Evolutionary conservation across 345 rosid species (phyloP).

Genomic region (Linum lewisii): DNA sequence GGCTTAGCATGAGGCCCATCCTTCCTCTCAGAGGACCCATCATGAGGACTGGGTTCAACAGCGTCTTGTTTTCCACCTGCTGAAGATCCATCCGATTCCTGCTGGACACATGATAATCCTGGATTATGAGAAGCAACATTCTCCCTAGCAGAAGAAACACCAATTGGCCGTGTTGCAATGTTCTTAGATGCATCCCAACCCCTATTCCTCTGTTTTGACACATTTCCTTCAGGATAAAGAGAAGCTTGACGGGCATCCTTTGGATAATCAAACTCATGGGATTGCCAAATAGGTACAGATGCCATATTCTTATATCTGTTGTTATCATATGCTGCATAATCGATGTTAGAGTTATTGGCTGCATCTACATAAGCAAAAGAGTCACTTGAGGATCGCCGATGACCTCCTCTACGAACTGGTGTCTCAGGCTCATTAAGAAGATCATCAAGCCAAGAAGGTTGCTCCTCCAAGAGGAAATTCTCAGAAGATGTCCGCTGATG

Average conservation of each 20-base stretch:
- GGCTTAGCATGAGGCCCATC: conserved; percentile 31
- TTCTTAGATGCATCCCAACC: conserved; percentile 42
- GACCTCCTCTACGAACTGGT: conserved; percentile 79
- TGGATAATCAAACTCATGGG: conserved; percentile 54
- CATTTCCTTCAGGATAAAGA: conserved; percentile 36
- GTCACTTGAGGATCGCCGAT: conserved; percentile 97
- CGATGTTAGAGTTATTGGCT: conserved; percentile 47
- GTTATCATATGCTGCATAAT: conserved; percentile 57
- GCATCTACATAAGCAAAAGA: conserved; percentile 75
- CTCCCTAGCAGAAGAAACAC: conserved; percentile 45
- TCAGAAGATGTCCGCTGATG: conserved; percentile 94
- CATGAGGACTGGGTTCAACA: conserved; percentile 38
- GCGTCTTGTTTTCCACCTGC: conserved; percentile 45
- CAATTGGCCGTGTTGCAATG: conserved; percentile 29
- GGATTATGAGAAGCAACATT: conserved; percentile 35
- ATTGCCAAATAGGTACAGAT: conserved; percentile 45
- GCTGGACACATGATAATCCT: conserved; percentile 37
- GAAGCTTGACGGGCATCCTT: conserved; percentile 40
- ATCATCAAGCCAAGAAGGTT: conserved; percentile 99
- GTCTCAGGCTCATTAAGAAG: conserved; percentile 95
- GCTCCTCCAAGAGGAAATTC: conserved; percentile 72
- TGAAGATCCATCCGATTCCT: conserved; percentile 43
- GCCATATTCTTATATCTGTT: conserved; percentile 32
- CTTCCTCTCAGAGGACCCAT: conserved; percentile 47
- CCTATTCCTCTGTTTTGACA: conserved; percentile 40